These are phyloP conservation scores for Talaromyces adpressus DNA, from an alignment of 495 filamentous ascomycete genomes.

Conservation along the genomic window DNA sequence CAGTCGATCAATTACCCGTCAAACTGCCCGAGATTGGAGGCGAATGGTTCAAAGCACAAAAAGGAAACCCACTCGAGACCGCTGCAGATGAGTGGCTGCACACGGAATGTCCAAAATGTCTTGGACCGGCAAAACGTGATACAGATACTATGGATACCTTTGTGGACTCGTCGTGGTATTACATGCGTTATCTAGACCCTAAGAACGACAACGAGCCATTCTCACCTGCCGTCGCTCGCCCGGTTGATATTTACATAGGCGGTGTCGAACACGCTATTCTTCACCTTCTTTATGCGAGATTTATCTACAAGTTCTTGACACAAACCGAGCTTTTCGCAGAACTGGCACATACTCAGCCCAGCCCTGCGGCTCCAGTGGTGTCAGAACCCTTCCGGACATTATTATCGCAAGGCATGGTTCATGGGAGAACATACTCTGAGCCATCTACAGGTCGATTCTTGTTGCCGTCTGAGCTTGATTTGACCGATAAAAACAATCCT, in stretches of 20 bases:
- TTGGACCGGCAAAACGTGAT: constrained; percentile 63
- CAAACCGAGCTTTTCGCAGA: constrained; percentile 48
- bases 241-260: constrained; percentile 81
- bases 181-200: constrained; percentile 67
- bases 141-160: constrained; percentile 97
- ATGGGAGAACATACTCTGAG: constrained; percentile 75
- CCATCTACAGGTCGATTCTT: constrained; percentile 70
- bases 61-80: constrained; percentile 70
- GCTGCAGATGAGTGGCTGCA: constrained; percentile 62
- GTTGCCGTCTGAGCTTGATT: constrained; percentile 67
- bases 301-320: constrained; percentile 81
- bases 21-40: constrained; percentile 61
- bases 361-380: constrained; percentile 11
- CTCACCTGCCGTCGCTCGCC: constrained; percentile 49
- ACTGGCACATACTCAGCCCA: constrained; percentile 21
- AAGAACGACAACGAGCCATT: constrained; percentile 57
- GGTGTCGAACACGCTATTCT: constrained; percentile 88
- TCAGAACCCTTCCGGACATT: constrained; percentile 74
- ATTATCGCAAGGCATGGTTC: constrained; percentile 87
- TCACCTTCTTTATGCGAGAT: constrained; percentile 85
- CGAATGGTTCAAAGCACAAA: constrained; percentile 60
- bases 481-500: constrained; percentile 48
- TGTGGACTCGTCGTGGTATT: constrained; percentile 92
- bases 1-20: constrained; percentile 68
- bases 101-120: constrained; percentile 68